Conservation (phyloP, 2,329 filamentous ascomycete genomes). For the Lanzia echinophila region DNA sequence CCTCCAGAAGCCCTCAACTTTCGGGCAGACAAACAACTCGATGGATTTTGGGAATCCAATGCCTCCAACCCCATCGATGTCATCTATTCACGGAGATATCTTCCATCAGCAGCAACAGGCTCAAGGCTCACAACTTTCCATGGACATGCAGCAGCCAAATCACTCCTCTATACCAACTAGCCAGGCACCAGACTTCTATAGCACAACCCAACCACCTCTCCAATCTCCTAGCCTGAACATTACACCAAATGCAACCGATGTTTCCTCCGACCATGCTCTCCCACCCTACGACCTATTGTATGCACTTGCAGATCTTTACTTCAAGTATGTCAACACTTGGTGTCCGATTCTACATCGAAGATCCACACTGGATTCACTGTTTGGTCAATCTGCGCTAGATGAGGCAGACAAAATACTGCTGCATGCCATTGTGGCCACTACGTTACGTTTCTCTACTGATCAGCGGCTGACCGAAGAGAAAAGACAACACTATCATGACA, state of each 20-base stretch:
- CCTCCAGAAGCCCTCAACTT: constrained; percentile 50
- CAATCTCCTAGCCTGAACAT: constrained; percentile 54
- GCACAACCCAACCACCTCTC: constrained; percentile 35
- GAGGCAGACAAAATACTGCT: constrained; percentile 77
- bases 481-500: constrained; percentile 67
- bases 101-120: constrained; percentile 37
- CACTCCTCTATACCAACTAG: constrained; percentile 16
- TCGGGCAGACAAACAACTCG: constrained; percentile 40
- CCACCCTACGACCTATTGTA: constrained; percentile 71
- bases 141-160: constrained; percentile 29
- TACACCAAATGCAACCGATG: constrained; percentile 39
- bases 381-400: constrained; percentile 68
- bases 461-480: constrained; percentile 65
- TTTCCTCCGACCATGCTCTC: constrained; percentile 56
- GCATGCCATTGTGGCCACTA: constrained; percentile 84
- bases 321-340: constrained; percentile 76
- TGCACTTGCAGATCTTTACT: constrained; percentile 67
- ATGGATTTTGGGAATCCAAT: constrained; percentile 42
- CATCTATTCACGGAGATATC: constrained; percentile 39
- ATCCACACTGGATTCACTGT: constrained; percentile 73
- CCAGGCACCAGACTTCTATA: constrained; percentile 31
- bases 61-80: constrained; percentile 38
- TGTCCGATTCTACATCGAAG: constrained; percentile 86
- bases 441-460: constrained; percentile 77
- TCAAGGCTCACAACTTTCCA: constrained; percentile 3